Conservation (phyloP, 2,329 filamentous ascomycete genomes). For the Beauveria medogensis region DNA sequence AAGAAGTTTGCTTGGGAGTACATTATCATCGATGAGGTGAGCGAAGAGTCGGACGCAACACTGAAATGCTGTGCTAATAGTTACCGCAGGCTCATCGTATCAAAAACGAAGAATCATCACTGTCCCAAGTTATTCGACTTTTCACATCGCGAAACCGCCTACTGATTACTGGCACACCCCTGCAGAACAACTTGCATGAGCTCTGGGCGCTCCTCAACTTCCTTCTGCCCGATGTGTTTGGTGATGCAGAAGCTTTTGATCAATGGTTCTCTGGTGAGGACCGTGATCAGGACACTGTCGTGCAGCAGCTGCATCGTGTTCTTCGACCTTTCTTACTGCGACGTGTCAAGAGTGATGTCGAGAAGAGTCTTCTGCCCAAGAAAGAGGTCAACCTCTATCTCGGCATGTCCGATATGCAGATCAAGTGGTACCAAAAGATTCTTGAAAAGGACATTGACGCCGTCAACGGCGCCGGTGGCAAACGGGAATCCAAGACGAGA, state of each 20-base stretch:
- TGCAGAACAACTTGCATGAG: constrained; percentile 97
- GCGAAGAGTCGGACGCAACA: background rate
- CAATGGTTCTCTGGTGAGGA: constrained; percentile 94
- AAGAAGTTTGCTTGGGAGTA: constrained; percentile 99
- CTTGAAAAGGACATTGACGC: constrained; percentile 98
- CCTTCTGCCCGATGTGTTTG: constrained; percentile 94
- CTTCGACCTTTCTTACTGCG: constrained; percentile 88
- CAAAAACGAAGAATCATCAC: constrained; percentile 97
- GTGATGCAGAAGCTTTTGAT: constrained; percentile 92
- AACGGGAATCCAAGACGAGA: constrained; percentile 94
- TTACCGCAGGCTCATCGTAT: constrained; percentile 69
- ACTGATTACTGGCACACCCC: constrained; percentile 89
- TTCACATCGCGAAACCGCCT: constrained; percentile 94
- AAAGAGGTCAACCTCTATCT: constrained; percentile 97
- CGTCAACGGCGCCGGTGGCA: constrained; percentile 91
- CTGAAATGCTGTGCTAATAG: background rate
- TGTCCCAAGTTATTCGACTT: constrained; percentile 91
- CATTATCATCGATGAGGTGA: constrained; percentile 87
- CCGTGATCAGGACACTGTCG: constrained; percentile 87
- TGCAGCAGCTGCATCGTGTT: constrained; percentile 90
- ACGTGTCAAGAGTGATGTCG: constrained; percentile 93
- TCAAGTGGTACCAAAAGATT: constrained; percentile 99
- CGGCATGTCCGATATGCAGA: constrained; percentile 98
- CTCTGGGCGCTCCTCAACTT: constrained; percentile 98
- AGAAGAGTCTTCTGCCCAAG: constrained; percentile 95